Evolutionary conservation across 176 grass and related monocot species (phyloP).

Genomic region (Triticum timopheevii): DNA sequence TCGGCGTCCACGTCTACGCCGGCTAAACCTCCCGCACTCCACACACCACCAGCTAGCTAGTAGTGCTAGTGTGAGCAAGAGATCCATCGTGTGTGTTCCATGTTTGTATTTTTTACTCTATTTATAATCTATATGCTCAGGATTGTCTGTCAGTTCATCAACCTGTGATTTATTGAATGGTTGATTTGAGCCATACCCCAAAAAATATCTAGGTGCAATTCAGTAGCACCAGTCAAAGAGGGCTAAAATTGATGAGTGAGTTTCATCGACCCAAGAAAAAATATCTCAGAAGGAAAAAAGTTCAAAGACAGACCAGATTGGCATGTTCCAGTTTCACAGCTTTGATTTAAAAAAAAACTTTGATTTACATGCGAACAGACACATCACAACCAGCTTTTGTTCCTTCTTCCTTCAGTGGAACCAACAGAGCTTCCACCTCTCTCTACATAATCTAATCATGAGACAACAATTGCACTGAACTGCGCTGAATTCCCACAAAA

Average conservation of each 20-base stretch:
- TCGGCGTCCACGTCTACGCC: constrained; percentile 33
- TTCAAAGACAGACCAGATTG: background rate
- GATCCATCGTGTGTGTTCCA: background rate
- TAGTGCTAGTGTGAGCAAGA: no score
- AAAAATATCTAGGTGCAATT: background rate
- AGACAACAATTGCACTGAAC: background rate
- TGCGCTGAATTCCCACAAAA: background rate
- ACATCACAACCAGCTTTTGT: background rate
- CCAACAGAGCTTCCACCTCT: background rate
- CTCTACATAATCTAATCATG: background rate
- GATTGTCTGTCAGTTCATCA: background rate
- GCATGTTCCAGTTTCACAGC: background rate
- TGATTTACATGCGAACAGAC: background rate
- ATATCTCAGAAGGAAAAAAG: no score
- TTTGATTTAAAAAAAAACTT: background rate
- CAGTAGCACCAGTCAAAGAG: background rate
- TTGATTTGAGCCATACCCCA: background rate
- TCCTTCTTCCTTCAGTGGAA: background rate
- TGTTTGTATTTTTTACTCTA: background rate
- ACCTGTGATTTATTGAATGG: background rate
- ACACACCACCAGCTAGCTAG: no score
- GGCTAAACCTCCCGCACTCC: background rate
- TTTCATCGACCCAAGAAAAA: no score
- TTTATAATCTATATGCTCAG: no score
- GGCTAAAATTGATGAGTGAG: no score